Conservation (phyloP, 495 filamentous ascomycete genomes). For the Aspergillus hancockii region DNA sequence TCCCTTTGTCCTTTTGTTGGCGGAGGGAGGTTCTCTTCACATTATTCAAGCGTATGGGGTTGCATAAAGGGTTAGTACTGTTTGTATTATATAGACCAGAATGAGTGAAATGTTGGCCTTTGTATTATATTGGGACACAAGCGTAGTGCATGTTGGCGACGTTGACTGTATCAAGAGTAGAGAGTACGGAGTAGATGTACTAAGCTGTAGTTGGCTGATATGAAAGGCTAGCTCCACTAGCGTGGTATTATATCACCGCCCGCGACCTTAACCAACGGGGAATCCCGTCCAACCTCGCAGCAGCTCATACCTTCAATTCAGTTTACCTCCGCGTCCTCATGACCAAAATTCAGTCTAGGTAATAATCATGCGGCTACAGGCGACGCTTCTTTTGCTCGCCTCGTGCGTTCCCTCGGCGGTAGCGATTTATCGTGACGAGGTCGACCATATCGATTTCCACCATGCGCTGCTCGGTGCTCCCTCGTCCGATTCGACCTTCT, state of each 20-base stretch:
- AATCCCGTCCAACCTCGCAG: constrained; percentile 8
- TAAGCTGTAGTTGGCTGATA: too few relatives aligned
- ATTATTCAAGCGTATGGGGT: background rate
- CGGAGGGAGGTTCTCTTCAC: background rate
- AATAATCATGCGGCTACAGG: constrained; percentile 49
- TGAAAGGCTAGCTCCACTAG: background rate
- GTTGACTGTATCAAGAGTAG: too few relatives aligned
- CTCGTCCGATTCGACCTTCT: constrained; percentile 82
- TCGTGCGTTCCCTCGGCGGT: constrained; percentile 40
- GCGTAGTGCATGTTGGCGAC: too few relatives aligned
- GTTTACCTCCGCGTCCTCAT: constrained; percentile 24
- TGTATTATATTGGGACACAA: background rate
- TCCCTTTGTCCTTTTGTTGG: background rate
- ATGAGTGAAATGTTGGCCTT: background rate
- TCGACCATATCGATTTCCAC: constrained; percentile 91
- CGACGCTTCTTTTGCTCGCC: constrained; percentile 42
- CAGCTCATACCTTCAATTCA: constrained; percentile 5
- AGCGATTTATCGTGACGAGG: constrained; percentile 88
- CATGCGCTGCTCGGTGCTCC: constrained; percentile 84
- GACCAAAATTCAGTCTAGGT: constrained; percentile 27
- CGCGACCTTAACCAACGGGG: background rate
- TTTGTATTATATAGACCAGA: background rate
- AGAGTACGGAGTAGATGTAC: too few relatives aligned
- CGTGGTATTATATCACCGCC: constrained; percentile 17
- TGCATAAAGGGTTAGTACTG: background rate